Evolutionary conservation across 768 basidiomycete genomes (phyloP).

Genomic region (Amanita phalloides): DNA sequence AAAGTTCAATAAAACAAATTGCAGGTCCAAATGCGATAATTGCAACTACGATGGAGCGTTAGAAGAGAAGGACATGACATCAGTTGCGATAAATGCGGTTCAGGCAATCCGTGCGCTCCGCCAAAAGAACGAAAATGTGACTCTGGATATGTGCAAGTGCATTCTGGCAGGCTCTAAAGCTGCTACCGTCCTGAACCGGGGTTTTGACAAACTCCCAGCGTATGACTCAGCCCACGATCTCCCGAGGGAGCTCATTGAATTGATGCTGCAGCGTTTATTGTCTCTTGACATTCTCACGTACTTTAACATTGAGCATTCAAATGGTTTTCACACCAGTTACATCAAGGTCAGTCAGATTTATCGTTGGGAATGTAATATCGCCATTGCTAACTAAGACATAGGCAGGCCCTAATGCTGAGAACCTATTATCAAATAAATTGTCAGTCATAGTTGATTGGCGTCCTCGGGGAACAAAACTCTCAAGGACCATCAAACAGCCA

Average conservation of each 20-base stretch:
- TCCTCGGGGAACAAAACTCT: slow-evolving; percentile 17
- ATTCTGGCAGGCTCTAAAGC: slow-evolving; percentile 58
- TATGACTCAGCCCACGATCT: slow-evolving; percentile 48
- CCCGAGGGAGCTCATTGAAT: slow-evolving; percentile 45
- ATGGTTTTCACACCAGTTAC: slow-evolving; percentile 43
- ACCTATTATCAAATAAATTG: slow-evolving; percentile 15
- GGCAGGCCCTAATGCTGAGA: slow-evolving; percentile 23
- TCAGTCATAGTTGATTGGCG: slow-evolving; percentile 21
- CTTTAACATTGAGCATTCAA: slow-evolving; percentile 30
- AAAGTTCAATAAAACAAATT: slow-evolving; percentile 55
- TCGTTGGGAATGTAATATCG: neutral
- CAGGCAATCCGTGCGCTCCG: slow-evolving; percentile 41
- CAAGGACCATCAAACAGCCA: slow-evolving; percentile 12
- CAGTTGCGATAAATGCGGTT: slow-evolving; percentile 44
- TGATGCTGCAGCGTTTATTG: slow-evolving; percentile 49
- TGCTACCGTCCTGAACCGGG: slow-evolving; percentile 31
- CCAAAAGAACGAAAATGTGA: slow-evolving; percentile 38
- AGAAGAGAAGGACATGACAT: slow-evolving; percentile 49
- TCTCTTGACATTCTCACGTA: slow-evolving; percentile 37
- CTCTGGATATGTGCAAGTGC: slow-evolving; percentile 46
- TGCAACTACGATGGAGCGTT: slow-evolving; percentile 46
- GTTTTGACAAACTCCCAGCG: slow-evolving; percentile 32
- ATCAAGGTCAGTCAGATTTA: slow-evolving; percentile 28
- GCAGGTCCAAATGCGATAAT: slow-evolving; percentile 73
- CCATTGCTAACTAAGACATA: slow-evolving; percentile 8